Evolutionary conservation across 2,329 filamentous ascomycete genomes (phyloP), one percentile per base, ranked within the genome.

Genomic region (Zymoseptoria pseudotritici): DNA sequence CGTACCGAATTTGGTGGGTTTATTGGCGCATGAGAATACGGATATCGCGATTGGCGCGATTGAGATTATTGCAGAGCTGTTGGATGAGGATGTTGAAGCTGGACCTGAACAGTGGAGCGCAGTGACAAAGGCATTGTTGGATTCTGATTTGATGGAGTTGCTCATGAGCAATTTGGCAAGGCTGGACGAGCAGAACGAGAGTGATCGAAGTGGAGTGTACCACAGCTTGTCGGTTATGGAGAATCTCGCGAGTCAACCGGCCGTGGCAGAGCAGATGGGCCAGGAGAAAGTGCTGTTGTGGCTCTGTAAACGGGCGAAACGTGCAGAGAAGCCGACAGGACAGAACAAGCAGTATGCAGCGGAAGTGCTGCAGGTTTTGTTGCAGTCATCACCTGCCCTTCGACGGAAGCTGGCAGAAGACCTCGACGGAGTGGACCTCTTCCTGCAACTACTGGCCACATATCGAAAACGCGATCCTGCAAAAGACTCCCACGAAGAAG

Each of bases 271-370:
- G 64, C 84, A 81, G 50, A 85, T 97, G 55, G 90, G 87, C 3
- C 77, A 82, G 61, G 84, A 93, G 61, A 83, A 85, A 5, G 77
- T 96, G 0, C 72, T 97, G 7, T 78, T 82, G 52, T 97, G 91
- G 91, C 81, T 99, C 2, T 78, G 96, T 42, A 76, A 81, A 55
- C 84, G 94, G 55, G 88, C 91, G 63, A 85, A 88, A 66, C 81
- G 80, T 58, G 82, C 82, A 55, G 91, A 96, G 72, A 78, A 77
- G 3, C 78, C 80, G 0, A 84, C 95, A 0, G 82, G 85, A 4
- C 94, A 99, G 72, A 99, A 99, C 72, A 96, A 94, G 72, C 93
- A 97, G 73, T 99, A 97, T 72, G 84, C 91, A 0, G 91, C 93
- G 17, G 94, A 99, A 75, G 84, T 97, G 7, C 79, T 99, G 2